Base-by-base conservation (phyloP, 2,329 filamentous ascomycete species). In the Lizonia empirigonia region DNA sequence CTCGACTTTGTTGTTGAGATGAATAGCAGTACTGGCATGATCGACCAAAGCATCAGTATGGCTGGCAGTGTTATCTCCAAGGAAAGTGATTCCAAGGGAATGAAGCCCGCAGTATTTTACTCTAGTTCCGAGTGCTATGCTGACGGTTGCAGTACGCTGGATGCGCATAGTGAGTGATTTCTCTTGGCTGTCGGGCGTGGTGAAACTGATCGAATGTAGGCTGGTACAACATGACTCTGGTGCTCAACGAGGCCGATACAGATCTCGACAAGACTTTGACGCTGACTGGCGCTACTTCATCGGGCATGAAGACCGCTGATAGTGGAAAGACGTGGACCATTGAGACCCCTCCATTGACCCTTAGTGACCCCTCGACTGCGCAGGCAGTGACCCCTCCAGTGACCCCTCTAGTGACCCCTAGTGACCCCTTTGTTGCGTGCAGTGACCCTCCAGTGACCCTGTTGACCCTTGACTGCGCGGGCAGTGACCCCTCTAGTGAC, bases 101-200 rank as follows among this genome's bases (percentile, higher is more conserved):
- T 55, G 42, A 48, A 55, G 29, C 42, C 52, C 9, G 19, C 32
- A 5, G 48, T 55, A 3, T 55, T 55, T 24, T 55, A 55, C 52
- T 79, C 55, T 3, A 42, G 16, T 6, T 52, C 37, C 7, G 52
- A 55, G 18, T 55, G 52, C 42, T 44, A 30, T 29, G 12, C 13
- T 3, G 29, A 38, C 23, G 34, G 36, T 16, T 55, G 52, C 23
- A 48, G 52, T 15, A 48, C 34, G 10, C 37, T 55, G 15, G 22
- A 44, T 12, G 42, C 30, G 12, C 51, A 55, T 23, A 47, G 42
- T 44, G 24, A 24, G 34, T 24, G 7, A 32, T 20, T 8, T 34
- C 1, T 7, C 15, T 3, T 8, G 8, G 3, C 15, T 12, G 6
- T 34, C 7, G 18, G 16, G 10, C 9, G 29, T n/a, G 7, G 29